phyloP scores from a whole-genome alignment of 2,329 filamentous ascomycete species.

The Neonectria ditissima region DNA sequence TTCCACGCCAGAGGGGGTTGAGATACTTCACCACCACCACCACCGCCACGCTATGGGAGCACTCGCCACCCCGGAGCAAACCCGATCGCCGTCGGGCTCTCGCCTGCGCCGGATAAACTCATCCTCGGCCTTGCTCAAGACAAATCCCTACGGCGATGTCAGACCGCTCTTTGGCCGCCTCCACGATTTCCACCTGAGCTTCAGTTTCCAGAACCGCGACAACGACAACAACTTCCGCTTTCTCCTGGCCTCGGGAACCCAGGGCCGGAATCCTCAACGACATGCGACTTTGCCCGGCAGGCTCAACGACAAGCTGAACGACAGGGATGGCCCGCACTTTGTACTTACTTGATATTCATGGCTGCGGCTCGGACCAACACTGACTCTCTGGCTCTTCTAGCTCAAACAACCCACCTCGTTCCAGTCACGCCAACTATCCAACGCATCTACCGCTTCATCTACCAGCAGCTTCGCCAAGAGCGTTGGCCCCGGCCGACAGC shows the following conservation, averaged over 20 bases:
- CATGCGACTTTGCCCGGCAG: slow-evolving; percentile 14
- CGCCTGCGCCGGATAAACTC: slow-evolving; percentile 17
- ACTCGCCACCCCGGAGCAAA: slow-evolving; percentile 19
- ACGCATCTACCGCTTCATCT: slow-evolving; percentile 43
- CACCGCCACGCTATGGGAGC: slow-evolving; percentile 22
- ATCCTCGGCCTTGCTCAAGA: slow-evolving; percentile 13
- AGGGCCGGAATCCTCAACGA: background rate
- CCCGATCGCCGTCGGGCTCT: slow-evolving; percentile 9
- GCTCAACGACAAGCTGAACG: slow-evolving; percentile 6
- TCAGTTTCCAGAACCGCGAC: slow-evolving; percentile 24
- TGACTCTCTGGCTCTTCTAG: slow-evolving; percentile 35
- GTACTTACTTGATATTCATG: slow-evolving; percentile 19
- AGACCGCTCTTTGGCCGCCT: slow-evolving; percentile 23
- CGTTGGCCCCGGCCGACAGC: slow-evolving; percentile 65
- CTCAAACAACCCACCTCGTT: slow-evolving; percentile 49
- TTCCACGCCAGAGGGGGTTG: slow-evolving; percentile 18
- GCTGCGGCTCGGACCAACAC: slow-evolving; percentile 24
- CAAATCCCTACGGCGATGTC: slow-evolving; percentile 17
- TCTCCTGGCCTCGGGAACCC: slow-evolving; percentile 8
- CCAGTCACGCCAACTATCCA: slow-evolving; percentile 54
- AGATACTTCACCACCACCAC: slow-evolving; percentile 10
- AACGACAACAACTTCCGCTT: slow-evolving; percentile 21
- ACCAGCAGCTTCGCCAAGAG: slow-evolving; percentile 66
- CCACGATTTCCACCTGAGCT: slow-evolving; percentile 21
- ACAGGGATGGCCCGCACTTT: slow-evolving; percentile 22